Base-by-base conservation (phyloP, 805 yeast genomes). In the Suhomyces vadensis region DNA sequence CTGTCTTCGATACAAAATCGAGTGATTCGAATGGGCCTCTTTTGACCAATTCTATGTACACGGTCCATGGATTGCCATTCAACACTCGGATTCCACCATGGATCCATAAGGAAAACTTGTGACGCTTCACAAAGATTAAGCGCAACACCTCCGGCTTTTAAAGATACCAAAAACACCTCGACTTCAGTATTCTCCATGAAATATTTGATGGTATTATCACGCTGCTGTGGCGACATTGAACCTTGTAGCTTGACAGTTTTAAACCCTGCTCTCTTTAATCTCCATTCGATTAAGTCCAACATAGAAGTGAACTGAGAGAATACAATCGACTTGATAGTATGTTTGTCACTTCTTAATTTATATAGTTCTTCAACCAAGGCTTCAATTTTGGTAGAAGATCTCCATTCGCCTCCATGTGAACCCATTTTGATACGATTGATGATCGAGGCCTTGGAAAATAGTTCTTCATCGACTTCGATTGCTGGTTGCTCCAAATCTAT, bases 81-180 rank as follows among this genome's bases (percentile, higher is more conserved):
- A 6, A 92, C 94, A 53, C 95, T 86, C 1, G 98, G 98, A 61
- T 94, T 95, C 98, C 99, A 94, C 99, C 99, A 94, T 26, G 98
- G 98, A 57, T 94, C 99, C 73, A 94, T 74, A 36, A 94, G 75
- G 54, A 94, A 94, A 37, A 94, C 98, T 58, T 92, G 98, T 2
- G 95, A 90, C 0, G 99, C 98, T 58, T 95, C 99, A 58, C 97
- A 92, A 51, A 94, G 73, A 61, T 94, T 94, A 52, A 94, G 74
- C 0, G 99, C 99, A 35, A 94, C 99, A 68, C 99, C 99, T 53
- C 99, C 99, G 0, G 99, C 99, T 60, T 94, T 94, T 56, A 94
- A 75, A 26, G 97, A 89, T 6, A 94, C 99, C 50, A 94, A 67
- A 60, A 94, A 94, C 6, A 94, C 95, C 63, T 94, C 99, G 31